Evolutionary conservation across 345 rosid genomes (phyloP), one percentile per base, ranked within the genome.

Genomic region (Fremontodendron californicum): DNA sequence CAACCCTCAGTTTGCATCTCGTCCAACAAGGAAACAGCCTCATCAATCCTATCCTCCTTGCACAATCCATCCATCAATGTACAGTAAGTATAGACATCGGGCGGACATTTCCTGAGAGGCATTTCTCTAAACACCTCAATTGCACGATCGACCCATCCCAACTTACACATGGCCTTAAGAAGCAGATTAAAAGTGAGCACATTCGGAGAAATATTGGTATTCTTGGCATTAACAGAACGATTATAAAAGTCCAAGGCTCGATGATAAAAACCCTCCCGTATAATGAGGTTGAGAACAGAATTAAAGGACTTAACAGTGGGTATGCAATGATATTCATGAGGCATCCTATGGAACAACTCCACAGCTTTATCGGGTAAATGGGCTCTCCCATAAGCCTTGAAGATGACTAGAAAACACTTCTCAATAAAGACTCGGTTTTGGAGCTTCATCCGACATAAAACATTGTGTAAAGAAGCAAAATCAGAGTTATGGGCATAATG

Each of bases 1-100:
- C 94, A 88, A 12, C 98, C 97, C 75, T 96, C 97, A 52, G 86
- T 81, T 82, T 96, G 98, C 99, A 96, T 96, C 86, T 96, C 99
- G 49, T 93, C 99, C 76, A 96, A 82, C 69, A 96, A 65, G 13
- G 85, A 86, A 81, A 93, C 89, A 0, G 98, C 99, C 85, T 96
- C 99, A 71, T 91, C 93, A 9, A 89, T 86, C 79, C 96, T 89
- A 73, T 81, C 87, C 73, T 80, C 91, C 84, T 90, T 96, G 82
- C 96, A 92, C 82, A 96, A 84, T 80, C 99, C 99, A 84, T 92
- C 93, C 96, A 93, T 93, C 88, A 96, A 86, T 8, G 98, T 93
- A 84, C 89, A 88, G 66, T 91, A 96, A 29, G 97, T 91, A 85
- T 90, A 96, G 10, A 81, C 88, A 87, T 96, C 98, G 23, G 95